Percentiles rank a stretch among this genome's conserved stretches.
These are phyloP conservation scores for Wallacemonas rigidus DNA, from an alignment of 208 protist species.

Conservation along the genomic window DNA sequence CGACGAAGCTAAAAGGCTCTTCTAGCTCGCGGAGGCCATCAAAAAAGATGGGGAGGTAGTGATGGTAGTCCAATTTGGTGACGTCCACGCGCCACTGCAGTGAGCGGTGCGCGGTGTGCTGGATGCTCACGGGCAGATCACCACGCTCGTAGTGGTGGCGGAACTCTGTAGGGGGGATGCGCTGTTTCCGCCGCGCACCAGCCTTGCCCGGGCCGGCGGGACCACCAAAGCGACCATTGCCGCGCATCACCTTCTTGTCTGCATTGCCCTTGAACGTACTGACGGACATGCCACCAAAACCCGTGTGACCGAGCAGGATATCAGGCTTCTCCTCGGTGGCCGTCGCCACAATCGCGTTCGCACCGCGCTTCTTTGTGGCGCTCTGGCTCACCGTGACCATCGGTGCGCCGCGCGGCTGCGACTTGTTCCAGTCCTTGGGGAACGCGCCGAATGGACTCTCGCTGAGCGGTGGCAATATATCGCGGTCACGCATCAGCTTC, in stretches of 20 bases:
- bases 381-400: conserved; percentile 40
- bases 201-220: conserved; percentile 69
- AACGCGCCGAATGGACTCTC: conserved; percentile 89
- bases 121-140: conserved; percentile 96
- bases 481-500: conserved; percentile 65
- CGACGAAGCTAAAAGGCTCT: conserved; percentile 96
- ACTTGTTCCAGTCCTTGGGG: conserved; percentile 39
- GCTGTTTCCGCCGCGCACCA: conserved; percentile 68
- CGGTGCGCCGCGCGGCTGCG: conserved; percentile 27
- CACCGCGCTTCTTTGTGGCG: conserved; percentile 27
- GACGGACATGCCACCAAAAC: conserved; percentile 78
- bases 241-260: conserved; percentile 34
- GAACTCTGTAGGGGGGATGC: conserved; percentile 94
- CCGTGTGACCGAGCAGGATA: conserved; percentile 76
- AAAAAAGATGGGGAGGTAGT: conserved; percentile 99
- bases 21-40: conserved; percentile 97
- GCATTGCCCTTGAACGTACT: conserved; percentile 79
- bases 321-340: conserved; percentile 19
- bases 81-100: conserved; percentile 98
- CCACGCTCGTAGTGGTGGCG: conserved; percentile 97
- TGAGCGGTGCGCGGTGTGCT: conserved; percentile 92
- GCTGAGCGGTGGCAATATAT: conserved; percentile 69
- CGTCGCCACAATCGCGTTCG: background rate
- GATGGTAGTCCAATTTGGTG: conserved; percentile 98
- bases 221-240: conserved; percentile 78